A percentile compares a stretch with the other conserved stretches of the same genome.
Evolutionary conservation across 2,329 filamentous ascomycete species (phyloP).

Genomic region (Colletotrichum sublineola): DNA sequence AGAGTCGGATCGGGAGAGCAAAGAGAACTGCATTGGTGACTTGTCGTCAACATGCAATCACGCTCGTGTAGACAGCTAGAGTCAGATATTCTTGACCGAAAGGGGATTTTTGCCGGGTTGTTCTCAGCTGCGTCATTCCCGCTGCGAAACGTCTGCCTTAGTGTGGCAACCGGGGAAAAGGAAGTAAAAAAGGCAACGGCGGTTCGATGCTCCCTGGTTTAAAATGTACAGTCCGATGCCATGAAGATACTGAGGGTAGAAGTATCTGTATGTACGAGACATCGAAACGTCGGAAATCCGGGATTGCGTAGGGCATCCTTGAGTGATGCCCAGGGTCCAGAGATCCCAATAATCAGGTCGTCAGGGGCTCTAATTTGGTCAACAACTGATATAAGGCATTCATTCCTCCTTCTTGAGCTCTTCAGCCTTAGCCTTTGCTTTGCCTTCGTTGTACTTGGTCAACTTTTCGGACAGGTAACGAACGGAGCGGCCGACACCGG

Average conservation of each 20-base stretch:
- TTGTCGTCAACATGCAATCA: background rate
- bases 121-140: background rate
- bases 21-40: background rate
- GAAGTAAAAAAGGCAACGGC: background rate
- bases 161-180: background rate
- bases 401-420: constrained; percentile 44
- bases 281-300: constrained; percentile 8
- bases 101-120: background rate
- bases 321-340: background rate
- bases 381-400: background rate
- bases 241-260: background rate
- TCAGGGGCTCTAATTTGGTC: background rate
- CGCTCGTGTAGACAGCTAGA: background rate
- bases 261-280: constrained; percentile 12
- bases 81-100: background rate
- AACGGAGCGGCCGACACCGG: constrained; percentile 77
- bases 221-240: constrained; percentile 21
- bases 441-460: constrained; percentile 70
- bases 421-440: constrained; percentile 47
- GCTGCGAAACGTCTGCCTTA: background rate
- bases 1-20: background rate
- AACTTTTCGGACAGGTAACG: constrained; percentile 88
- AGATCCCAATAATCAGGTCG: no score
- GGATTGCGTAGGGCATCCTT: constrained; percentile 3
- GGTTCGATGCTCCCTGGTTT: background rate